Evolutionary conservation across 257 asterid genomes (phyloP), one percentile per base, ranked within the genome.

Genomic region (Schizonepeta tenuifolia): DNA sequence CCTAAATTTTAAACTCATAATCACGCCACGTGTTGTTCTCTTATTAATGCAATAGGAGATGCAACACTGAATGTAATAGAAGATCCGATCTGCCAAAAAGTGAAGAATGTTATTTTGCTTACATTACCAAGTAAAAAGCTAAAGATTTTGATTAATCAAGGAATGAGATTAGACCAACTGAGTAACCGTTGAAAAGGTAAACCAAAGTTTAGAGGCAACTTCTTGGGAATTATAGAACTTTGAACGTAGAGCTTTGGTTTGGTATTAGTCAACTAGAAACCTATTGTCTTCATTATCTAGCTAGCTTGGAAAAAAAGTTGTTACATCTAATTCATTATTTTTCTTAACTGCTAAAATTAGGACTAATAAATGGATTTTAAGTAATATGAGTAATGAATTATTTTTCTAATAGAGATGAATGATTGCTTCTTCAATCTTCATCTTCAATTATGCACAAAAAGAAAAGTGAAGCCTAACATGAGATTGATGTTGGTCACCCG

Each of bases 381-480:
- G 14, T 55, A 6, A 6, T 24, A 58, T 15, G 11, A 9, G 2
- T 40, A 20, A 41, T 59, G 5, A 1, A 57, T 36, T 21, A 41
- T 40, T 70, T 8, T 24, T 56, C 2, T 36, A 38, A 41, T 6
- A 35, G 57, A 6, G 26, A 13, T 12, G 20, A 36, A 36, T 64
- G 72, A 51, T 64, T 65, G 55, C 28, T 51, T 60, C 41, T 38
- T 38, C 43, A 7, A 59, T 10, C 5, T 51, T 28, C 5, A 14
- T 11, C 12, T 63, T 72, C 17, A 50, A 26, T 64, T 9, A 33
- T 22, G 71, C 71, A 73, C 68, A 73, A 73, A 73, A 40, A 54
- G 65, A 65, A 17, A 61, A 59, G 36, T 57, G 24, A 43, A 70
- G 28, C 14, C 36, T n/a, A 58, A 65, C 44, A 66, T 66, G 70